Base-by-base conservation (phyloP, 2,329 filamentous ascomycete species). In the Paecilomyces fulvus region DNA sequence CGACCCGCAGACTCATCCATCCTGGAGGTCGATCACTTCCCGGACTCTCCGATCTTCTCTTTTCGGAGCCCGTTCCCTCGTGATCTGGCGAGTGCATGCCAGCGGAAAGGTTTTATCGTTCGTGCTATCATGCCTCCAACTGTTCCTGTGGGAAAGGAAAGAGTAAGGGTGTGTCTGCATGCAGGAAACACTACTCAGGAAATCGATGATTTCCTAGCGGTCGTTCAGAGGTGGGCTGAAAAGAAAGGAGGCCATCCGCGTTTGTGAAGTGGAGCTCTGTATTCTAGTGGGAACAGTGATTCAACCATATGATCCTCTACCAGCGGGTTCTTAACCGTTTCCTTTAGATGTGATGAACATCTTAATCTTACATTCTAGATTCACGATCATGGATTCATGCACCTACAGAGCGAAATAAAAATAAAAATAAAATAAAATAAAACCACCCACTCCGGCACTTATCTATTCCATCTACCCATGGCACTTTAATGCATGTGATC, bases 71-170 rank as follows among this genome's bases (percentile, higher is more conserved):
- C 76, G 0, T 69, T 79, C 0, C 84, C 86, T 0, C 78, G 84
- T 3, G 75, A 77, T 3, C 69, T 89, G 12, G 86, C 86, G 0
- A 73, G 69, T 1, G 73, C 79, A 55, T 88, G 86, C 55, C 86
- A 89, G 68, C 63, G 74, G 3, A 67, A 71, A 0, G 83, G 84
- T 0, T 84, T 83, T 55, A 74, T 85, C 49, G 81, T 88, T 0
- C 77, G 86, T 1, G 79, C 85, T 0, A 87, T 89, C 14, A 83
- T 89, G 57, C 77, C 84, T 1, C 87, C 87, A 0, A 89, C 86
- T 0, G 85, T 90, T 1, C 84, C 85, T 0, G 69, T 66, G 1
- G 85, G 86, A 0, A 81, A 75, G 4, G 84, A 88, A 65, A 75
- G 87, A 10, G 81, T 89, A 0, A 74, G 87, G 8, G 75, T 90